phyloP scores from a whole-genome alignment of 1,284 basidiomycete genomes.

The Vanrija humicola region DNA sequence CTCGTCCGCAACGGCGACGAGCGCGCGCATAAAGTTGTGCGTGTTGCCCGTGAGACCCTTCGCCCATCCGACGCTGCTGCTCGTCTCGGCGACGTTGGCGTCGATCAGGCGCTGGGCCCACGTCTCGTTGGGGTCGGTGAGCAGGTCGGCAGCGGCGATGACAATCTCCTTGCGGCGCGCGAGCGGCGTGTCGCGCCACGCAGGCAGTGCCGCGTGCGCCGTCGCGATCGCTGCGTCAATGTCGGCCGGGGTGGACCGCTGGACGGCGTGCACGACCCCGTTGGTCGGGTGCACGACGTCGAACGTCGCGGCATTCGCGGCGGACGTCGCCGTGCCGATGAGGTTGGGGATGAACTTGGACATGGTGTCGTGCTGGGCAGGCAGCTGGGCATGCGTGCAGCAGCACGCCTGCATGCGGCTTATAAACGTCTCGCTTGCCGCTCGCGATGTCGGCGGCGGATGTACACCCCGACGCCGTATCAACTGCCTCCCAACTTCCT shows the following conservation, averaged over 20 bases:
- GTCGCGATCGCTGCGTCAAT: constrained; percentile 7
- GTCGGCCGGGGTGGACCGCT: constrained; percentile 6
- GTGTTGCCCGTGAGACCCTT: constrained; percentile 7
- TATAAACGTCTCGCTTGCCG: too few relatives aligned
- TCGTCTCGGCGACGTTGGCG: constrained; percentile 17
- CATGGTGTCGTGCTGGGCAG: too few relatives aligned
- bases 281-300: constrained; percentile 16
- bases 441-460: too few relatives aligned
- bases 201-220: neutral
- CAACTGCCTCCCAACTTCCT: too few relatives aligned
- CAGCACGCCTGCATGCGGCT: too few relatives aligned
- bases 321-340: neutral
- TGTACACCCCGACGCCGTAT: too few relatives aligned
- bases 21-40: constrained; percentile 2
- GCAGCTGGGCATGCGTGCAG: too few relatives aligned
- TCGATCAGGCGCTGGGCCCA: constrained; percentile 13
- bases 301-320: neutral
- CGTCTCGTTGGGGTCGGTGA: constrained; percentile 6
- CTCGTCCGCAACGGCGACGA: constrained; percentile 7
- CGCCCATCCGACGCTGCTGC: constrained; percentile 13
- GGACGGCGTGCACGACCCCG: constrained; percentile 5
- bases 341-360: neutral
- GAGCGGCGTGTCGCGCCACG: constrained; percentile 11
- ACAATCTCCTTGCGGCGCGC: constrained; percentile 11
- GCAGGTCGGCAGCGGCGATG: constrained; percentile 5